Evolutionary conservation across 495 filamentous ascomycete species (phyloP), one percentile per base, ranked within the genome.

Genomic region (Xylaria grammica): DNA sequence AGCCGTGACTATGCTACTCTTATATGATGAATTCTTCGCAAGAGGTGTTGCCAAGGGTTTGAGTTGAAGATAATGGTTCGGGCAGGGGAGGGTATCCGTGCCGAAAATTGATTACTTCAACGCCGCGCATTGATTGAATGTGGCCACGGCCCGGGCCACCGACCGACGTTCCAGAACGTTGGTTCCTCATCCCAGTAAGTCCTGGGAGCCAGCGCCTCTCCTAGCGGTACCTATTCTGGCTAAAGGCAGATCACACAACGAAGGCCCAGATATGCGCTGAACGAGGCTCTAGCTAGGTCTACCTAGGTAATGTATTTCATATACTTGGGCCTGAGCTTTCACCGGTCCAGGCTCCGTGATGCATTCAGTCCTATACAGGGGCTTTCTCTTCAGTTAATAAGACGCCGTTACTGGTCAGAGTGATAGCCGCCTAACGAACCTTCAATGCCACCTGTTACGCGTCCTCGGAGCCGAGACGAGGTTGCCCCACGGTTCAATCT

Each of bases 201-300:
- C 59, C 17, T 44, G 49, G 48, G 36, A 64, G 59, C 58, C 53
- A 55, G 30, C 53, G 56, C 34, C 55, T 68, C 15, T 29, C 45
- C 57, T 71, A 42, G 56, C 55, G 51, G 60, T 44, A n/a, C n/a
- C n/a, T n/a, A 78, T 78, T 80, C 76, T 79, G 79, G 79, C 76
- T 80, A 80, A 81, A 81, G 68, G 77, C 64, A 71, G 77, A 80
- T 79, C 77, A 79, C 78, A 81, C 77, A 58, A 60, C 60, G 62
- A 65, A 60, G 69, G 56, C 59, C 57, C 55, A 36, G 54, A 64
- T 60, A 67, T 69, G 50, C 51, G 66, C 55, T 50, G 58, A 68
- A 60, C 58, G 34, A 62, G 24, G 48, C 48, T 20, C 34, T 20
- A n/a, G n/a, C 29, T 27, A 26, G 27, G 29, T 56, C 19, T 10